Conservation (phyloP, 371 early-diverging fungal genomes). For the Syncephalis plumigaleata region DNA sequence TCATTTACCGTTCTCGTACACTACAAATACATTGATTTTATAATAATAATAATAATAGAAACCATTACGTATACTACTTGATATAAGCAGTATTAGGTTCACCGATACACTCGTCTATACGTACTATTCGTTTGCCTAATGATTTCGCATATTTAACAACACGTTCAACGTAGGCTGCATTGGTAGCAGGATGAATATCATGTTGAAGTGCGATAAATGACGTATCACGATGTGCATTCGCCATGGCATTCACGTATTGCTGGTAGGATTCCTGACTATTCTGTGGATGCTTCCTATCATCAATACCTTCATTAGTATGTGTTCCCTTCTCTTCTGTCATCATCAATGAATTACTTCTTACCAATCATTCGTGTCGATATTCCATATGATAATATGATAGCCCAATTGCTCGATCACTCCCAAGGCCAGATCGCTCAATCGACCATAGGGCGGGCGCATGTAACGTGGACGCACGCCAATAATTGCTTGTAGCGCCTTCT, state of each 20-base stretch:
- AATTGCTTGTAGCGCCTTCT: conserved; percentile 13
- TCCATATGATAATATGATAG: conserved; percentile 7
- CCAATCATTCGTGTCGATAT: conserved; percentile 14
- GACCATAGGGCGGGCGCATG: conserved; percentile 18
- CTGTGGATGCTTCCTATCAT: no score
- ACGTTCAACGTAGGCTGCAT: neutral
- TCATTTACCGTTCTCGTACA: no score
- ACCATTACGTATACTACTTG: no score
- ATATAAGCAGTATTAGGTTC: no score
- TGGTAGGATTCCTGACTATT: no score
- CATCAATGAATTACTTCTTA: neutral
- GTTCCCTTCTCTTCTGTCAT: neutral
- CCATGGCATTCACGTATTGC: no score
- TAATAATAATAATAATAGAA: no score
- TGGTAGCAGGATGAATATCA: conserved; percentile 5
- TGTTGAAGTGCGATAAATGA: conserved; percentile 5
- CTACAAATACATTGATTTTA: no score
- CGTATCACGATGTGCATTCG: no score
- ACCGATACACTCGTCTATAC: no score
- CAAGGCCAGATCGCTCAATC: conserved; percentile 3
- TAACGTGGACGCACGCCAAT: conserved; percentile 26
- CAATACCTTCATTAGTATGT: neutral
- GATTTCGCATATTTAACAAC: no score
- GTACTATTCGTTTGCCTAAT: no score
- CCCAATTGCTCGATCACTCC: neutral